Percentiles rank a stretch among this genome's conserved stretches.
Evolutionary conservation across 371 early-diverging fungal species (phyloP).

Genomic region (Lichtheimia ramosa): DNA sequence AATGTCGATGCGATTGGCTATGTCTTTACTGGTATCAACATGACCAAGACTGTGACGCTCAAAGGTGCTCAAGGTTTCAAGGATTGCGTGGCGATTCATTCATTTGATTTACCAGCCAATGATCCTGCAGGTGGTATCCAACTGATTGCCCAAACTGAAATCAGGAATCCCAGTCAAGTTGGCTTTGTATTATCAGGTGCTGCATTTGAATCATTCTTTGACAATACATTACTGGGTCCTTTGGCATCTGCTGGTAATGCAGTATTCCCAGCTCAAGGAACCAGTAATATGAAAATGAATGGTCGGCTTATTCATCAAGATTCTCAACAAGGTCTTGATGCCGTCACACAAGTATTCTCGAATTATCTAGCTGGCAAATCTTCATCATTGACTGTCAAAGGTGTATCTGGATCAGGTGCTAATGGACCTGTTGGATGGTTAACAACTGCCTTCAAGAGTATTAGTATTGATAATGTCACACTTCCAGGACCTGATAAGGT

Average conservation of each 20-base stretch:
- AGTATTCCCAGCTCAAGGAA: slow-evolving; percentile 30
- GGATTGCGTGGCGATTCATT: slow-evolving; percentile 52
- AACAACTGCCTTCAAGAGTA: slow-evolving; percentile 49
- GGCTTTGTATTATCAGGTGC: slow-evolving; percentile 50
- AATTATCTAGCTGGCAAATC: slow-evolving; percentile 47
- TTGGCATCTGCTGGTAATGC: slow-evolving; percentile 36
- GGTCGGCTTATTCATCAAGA: slow-evolving; percentile 55
- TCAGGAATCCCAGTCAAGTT: slow-evolving; percentile 55
- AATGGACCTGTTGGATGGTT: slow-evolving; percentile 60
- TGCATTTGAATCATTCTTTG: slow-evolving; percentile 39
- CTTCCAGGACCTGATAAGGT: slow-evolving; percentile 27
- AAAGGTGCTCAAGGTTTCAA: slow-evolving; percentile 56
- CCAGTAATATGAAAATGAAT: slow-evolving; percentile 38
- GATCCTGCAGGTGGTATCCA: slow-evolving; percentile 60
- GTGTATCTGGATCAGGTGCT: slow-evolving; percentile 52
- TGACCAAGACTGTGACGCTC: slow-evolving; percentile 57
- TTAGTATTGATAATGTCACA: slow-evolving; percentile 51
- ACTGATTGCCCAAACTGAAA: slow-evolving; percentile 45
- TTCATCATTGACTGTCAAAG: slow-evolving; percentile 47
- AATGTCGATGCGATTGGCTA: slow-evolving; percentile 58
- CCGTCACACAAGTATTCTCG: slow-evolving; percentile 53
- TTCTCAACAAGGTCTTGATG: slow-evolving; percentile 40
- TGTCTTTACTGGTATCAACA: slow-evolving; percentile 53
- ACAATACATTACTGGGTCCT: slow-evolving; percentile 30
- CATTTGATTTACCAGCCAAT: slow-evolving; percentile 58